Conservation (phyloP, 2,329 filamentous ascomycete species). For the Podosphaera xanthii region DNA sequence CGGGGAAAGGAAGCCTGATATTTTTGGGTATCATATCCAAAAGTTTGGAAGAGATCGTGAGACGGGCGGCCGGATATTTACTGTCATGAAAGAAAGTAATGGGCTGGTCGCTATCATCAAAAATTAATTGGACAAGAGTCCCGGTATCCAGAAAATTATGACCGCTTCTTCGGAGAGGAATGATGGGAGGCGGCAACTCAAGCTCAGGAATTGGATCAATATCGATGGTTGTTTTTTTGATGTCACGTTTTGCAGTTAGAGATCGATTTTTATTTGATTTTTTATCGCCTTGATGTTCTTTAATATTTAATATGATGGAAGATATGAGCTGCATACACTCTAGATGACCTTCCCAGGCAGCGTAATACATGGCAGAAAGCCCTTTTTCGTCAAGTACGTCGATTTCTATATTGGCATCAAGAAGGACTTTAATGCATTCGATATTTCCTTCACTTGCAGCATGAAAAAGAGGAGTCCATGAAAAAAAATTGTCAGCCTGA, state of each 20-base stretch:
- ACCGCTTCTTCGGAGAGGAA: constrained; percentile 79
- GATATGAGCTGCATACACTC: constrained; percentile 81
- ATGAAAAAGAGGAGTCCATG: constrained; percentile 92
- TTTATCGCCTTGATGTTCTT: constrained; percentile 1
- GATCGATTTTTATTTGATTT: constrained; percentile 16
- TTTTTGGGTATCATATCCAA: constrained; percentile 94
- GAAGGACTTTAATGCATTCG: constrained; percentile 57
- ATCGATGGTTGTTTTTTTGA: constrained; percentile 41
- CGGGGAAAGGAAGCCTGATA: constrained; percentile 82
- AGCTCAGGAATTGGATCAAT: constrained; percentile 78
- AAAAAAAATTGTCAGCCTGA: constrained; percentile 84
- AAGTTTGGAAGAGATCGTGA: constrained; percentile 90
- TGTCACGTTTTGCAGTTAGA: constrained; percentile 16
- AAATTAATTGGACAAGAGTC: constrained; percentile 81
- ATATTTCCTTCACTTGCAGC: constrained; percentile 92
- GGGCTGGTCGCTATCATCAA: constrained; percentile 52
- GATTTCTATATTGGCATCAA: constrained; percentile 57
- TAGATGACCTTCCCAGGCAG: constrained; percentile 89
- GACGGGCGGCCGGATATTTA: constrained; percentile 81
- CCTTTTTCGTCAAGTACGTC: constrained; percentile 78
- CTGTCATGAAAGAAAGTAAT: constrained; percentile 93
- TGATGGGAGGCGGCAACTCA: constrained; percentile 83
- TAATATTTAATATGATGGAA: constrained; percentile 18
- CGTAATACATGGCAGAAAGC: constrained; percentile 91
- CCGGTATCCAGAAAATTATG: constrained; percentile 98